phyloP scores from a whole-genome alignment of 2,329 filamentous ascomycete genomes.

The Penicillium sp. region DNA sequence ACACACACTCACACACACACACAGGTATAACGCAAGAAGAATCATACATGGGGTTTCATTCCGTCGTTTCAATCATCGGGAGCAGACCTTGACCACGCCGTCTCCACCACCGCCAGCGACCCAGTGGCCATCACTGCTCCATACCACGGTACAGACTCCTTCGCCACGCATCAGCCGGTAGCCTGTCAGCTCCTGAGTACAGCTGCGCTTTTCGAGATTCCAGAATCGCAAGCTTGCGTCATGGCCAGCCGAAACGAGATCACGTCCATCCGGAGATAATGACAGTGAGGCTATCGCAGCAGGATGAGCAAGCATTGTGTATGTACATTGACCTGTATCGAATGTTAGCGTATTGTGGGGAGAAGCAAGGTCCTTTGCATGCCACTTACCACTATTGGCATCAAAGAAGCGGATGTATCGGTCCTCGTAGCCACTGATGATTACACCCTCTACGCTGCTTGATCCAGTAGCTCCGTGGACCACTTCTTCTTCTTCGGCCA shows the following conservation, averaged over 20 bases:
- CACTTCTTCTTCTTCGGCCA: constrained; percentile 71
- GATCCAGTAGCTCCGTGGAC: constrained; percentile 80
- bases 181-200: constrained; percentile 90
- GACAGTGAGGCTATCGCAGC: constrained; percentile 89
- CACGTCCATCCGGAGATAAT: constrained; percentile 85
- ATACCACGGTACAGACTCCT: constrained; percentile 89
- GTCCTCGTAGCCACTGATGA: constrained; percentile 96
- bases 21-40: constrained; percentile 21
- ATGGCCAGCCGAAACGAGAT: constrained; percentile 93
- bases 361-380: not conserved
- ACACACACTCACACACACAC: constrained; percentile 25
- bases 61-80: constrained; percentile 34
- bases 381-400: constrained; percentile 87
- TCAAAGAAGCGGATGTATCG: constrained; percentile 96
- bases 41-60: constrained; percentile 31
- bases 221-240: constrained; percentile 95
- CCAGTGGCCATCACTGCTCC: constrained; percentile 93
- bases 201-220: constrained; percentile 92
- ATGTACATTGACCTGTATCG: constrained; percentile 86
- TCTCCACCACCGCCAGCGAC: constrained; percentile 94
- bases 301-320: constrained; percentile 96
- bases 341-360: constrained; percentile 19
- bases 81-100: constrained; percentile 90
- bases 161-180: constrained; percentile 95
- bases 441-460: constrained; percentile 81